Evolutionary conservation across 2,329 filamentous ascomycete species (phyloP).

Genomic region (Talaromyces rugulosus): DNA sequence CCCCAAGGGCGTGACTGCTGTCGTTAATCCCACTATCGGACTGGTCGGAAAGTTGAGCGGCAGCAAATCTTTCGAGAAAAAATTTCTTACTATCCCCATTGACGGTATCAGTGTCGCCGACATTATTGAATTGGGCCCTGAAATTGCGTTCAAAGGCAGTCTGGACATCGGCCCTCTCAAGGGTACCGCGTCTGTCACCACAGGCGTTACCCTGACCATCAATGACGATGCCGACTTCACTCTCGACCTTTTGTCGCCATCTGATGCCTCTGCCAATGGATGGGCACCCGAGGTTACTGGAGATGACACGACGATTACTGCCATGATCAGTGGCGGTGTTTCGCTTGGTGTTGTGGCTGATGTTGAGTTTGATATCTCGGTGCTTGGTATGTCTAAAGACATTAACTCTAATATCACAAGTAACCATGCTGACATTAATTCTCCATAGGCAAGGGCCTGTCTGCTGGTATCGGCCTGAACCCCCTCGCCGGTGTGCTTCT

Average conservation of each 20-base stretch:
- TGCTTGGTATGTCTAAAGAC: neutral
- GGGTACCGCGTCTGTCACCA: conserved; percentile 17
- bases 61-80: conserved; percentile 13
- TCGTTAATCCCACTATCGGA: conserved; percentile 16
- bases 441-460: conserved; percentile 6
- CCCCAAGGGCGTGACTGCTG: conserved; percentile 15
- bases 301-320: neutral
- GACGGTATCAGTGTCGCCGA: conserved; percentile 18
- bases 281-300: conserved; percentile 4
- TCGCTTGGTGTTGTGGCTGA: conserved; percentile 7
- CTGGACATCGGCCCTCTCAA: conserved; percentile 17
- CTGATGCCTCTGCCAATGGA: neutral
- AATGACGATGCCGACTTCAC: conserved; percentile 18
- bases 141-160: conserved; percentile 17
- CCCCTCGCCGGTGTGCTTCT: conserved; percentile 2
- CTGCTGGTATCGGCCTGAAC: conserved; percentile 7
- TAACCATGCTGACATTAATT: neutral
- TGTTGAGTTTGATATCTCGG: conserved; percentile 5
- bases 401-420: too few species aligned
- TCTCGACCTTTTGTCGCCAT: conserved; percentile 16
- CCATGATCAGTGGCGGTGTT: conserved; percentile 3
- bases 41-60: conserved; percentile 17
- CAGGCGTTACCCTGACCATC: conserved; percentile 17
- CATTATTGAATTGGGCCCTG: conserved; percentile 18
- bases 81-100: conserved; percentile 18